Evolutionary conservation across 2,329 filamentous ascomycete species (phyloP).

Genomic region (Lizonia empirigonia): DNA sequence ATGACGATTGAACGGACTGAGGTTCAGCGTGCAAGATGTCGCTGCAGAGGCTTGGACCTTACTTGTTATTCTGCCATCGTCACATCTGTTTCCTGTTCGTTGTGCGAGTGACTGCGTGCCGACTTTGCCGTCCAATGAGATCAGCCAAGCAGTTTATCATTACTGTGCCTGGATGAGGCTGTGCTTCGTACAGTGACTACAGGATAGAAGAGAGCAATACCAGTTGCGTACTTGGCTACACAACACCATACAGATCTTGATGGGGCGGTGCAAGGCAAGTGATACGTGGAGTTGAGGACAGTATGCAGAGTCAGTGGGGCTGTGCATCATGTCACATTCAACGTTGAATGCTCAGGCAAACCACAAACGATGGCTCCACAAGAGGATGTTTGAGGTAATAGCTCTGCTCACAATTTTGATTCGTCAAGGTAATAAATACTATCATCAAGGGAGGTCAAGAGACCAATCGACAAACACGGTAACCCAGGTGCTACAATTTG

Average conservation of each 20-base stretch:
- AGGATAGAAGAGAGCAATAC: not conserved
- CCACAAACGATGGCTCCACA: conserved; percentile 1
- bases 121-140: conserved; percentile 2
- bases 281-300: too few species aligned
- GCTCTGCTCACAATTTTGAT: conserved; percentile 24
- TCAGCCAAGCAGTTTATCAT: conserved; percentile 2
- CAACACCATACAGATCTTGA: not conserved
- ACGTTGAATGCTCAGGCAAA: too few species aligned
- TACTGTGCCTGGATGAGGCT: not conserved
- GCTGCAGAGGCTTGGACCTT: too few species aligned
- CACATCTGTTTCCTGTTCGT: not conserved
- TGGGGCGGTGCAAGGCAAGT: not conserved
- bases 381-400: not conserved
- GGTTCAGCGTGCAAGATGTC: too few species aligned
- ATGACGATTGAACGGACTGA: too few species aligned
- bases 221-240: not conserved
- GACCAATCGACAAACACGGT: conserved; percentile 15
- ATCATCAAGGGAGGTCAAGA: conserved; percentile 17
- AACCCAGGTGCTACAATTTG: conserved; percentile 35
- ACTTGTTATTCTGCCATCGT: too few species aligned
- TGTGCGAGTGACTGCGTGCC: not conserved
- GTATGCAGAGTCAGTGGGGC: not conserved
- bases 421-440: conserved; percentile 23
- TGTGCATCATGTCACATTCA: too few species aligned
- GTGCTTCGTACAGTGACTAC: not conserved